Base-by-base conservation (phyloP, 2,329 filamentous ascomycete species). In the Lecanicillium sp. region DNA sequence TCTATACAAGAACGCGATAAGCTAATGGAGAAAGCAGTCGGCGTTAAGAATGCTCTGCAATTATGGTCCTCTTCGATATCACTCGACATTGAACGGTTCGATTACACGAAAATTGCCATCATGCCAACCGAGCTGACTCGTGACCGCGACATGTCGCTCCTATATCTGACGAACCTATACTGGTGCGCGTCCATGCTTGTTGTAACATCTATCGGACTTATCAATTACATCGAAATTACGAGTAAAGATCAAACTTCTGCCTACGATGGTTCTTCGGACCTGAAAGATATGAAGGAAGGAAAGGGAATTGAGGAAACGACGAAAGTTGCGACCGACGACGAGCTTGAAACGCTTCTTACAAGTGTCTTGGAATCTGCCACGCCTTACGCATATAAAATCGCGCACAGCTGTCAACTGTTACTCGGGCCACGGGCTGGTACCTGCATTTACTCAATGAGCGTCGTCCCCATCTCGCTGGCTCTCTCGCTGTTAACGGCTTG, bases 391-490 rank as follows among this genome's bases (percentile, higher is more conserved):
- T 35, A 35, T 20, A 35, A 35, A 14, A 22, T 35, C 11, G 33
- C 33, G 4, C 19, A 27, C 16, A 22, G 18, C 19, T 13, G 13
- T 14, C 12, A 35, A 16, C 16, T 20, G 7, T 16, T 35, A 20
- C 19, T n/a, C 16, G 33, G 33, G 4, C 19, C 33, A 20, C 18
- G 5, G n/a, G 33, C 15, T 4, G 33, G 33, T 1, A 20, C 25
- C n/a, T 25, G 20, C 33, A 22, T 25, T 22, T 27, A 35, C n/a
- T 9, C 9, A 9, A 35, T 35, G 20, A 22, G 20, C n/a, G 19
- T 35, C 5, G 33, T 35, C 11, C 33, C 33, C 18, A 35, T 35
- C 18, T 35, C 33, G n/a, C 13, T 35, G 9, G 33, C 33, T 3
- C 18, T 27, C 5, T 35, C 33, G 18, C 33, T 35, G 5, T 22